These are phyloP conservation scores for Citrus glauca DNA, from an alignment of 345 rosid genomes.

Conservation along the genomic window DNA sequence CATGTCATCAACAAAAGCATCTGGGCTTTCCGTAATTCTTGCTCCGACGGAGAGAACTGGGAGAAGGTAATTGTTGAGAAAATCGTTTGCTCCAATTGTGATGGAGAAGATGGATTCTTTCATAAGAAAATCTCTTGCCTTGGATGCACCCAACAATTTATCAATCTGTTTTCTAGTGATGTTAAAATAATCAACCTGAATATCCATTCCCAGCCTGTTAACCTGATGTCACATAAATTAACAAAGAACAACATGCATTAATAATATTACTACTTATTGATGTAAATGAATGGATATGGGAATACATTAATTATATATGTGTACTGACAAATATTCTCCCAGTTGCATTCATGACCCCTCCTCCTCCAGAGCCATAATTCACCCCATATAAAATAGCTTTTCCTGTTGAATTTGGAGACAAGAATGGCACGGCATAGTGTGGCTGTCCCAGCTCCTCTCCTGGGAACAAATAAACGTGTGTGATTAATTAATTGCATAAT, in stretches of 20 bases:
- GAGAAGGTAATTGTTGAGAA: constrained; percentile 86
- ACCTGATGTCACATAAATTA: constrained; percentile 36
- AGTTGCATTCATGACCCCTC: constrained; percentile 88
- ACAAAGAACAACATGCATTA: background rate
- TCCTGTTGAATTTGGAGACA: constrained; percentile 76
- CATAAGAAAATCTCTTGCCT: constrained; percentile 56
- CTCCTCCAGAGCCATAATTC: constrained; percentile 94
- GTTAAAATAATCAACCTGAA: constrained; percentile 74
- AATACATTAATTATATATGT: background rate
- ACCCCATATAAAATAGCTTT: constrained; percentile 65
- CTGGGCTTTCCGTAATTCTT: constrained; percentile 65
- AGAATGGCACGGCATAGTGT: constrained; percentile 62
- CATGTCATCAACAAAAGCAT: constrained; percentile 69
- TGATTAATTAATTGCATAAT: background rate
- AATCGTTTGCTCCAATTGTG: constrained; percentile 85
- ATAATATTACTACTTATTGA: background rate
- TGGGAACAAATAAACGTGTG: constrained; percentile 6
- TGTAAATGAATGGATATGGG: no score
- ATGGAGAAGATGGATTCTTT: constrained; percentile 65
- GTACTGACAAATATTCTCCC: constrained; percentile 76
- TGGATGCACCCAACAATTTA: constrained; percentile 55
- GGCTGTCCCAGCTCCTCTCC: constrained; percentile 81
- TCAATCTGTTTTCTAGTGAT: constrained; percentile 72
- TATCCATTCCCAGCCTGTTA: constrained; percentile 80
- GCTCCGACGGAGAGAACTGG: constrained; percentile 77